Base-by-base conservation (phyloP, 805 yeast species). In the Kregervanrija fluxuum region DNA sequence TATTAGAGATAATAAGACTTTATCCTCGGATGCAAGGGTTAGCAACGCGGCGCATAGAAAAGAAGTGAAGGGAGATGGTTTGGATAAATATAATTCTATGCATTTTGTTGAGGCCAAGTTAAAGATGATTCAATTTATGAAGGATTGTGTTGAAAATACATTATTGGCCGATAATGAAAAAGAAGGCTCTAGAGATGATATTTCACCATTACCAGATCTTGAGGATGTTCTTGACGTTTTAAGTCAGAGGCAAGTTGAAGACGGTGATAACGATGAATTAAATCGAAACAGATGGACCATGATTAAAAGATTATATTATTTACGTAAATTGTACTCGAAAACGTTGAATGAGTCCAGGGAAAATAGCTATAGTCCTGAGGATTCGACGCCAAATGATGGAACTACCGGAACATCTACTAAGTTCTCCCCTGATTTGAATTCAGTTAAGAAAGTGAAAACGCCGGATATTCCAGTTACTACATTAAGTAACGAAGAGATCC, bases 1-100 rank as follows among this genome's bases (percentile, higher is more conserved):
- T 42, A 75, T 91, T 15, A 69, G 95, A 45, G 96, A 89, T 47
- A 79, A 77, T 57, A 91, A 91, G 66, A 78, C 80, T 44, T 77
- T 80, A 43, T 86, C 96, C 8, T 73, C 81, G 1, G 98, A 91
- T 61, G 74, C 90, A 0, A 76, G 98, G 59, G 80, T 90, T 33
- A 80, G 80, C 40, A 79, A 80, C 33, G 66, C 66, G n/a, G 62
- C 59, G 11, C 96, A 90, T 60, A 67, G 69, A 47, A 68, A 69
- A 11, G 96, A 90, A 60, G 90, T 90, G 10, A 75, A 68, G 9
- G 97, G 97, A 3, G 66, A 68, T 14, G 96, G 96, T 11, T 55
- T 62, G 2, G 97, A 90, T 59, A 73, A 79, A 47, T 74, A 72
- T 68, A 76, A 74, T 50, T 59, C 71, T 12, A 56, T 60, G 12